phyloP scores from a whole-genome alignment of 257 asterid species.

The Solanum clarkiae region DNA sequence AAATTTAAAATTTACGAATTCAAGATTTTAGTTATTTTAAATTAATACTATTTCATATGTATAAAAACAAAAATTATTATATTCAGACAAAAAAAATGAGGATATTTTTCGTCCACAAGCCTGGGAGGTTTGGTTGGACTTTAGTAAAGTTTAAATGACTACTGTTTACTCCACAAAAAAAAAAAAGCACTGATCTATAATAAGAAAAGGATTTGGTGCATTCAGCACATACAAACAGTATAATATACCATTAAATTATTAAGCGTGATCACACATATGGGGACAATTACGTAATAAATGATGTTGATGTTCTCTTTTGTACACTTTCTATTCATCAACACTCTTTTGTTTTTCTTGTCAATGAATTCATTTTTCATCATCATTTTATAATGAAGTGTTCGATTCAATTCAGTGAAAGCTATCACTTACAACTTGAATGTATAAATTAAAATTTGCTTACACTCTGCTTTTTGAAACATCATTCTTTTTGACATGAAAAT shows the following conservation, averaged over 20 bases:
- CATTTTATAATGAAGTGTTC: not conserved
- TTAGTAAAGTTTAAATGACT: not conserved
- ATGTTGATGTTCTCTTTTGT: slow-evolving; percentile 10
- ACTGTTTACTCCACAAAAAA: not conserved
- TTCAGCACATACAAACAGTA: not conserved
- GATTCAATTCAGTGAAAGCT: not conserved
- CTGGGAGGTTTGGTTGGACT: not conserved
- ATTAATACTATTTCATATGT: not conserved
- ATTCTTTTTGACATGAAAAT: too few species aligned
- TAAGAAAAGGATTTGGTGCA: not conserved
- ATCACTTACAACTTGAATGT: not conserved
- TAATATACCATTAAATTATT: not conserved
- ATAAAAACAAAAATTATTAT: not conserved
- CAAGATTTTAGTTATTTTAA: too few species aligned
- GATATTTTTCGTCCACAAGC: not conserved
- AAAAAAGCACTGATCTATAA: not conserved
- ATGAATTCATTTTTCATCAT: not conserved
- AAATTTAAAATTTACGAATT: not conserved
- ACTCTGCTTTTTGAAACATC: not conserved
- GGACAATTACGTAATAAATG: slow-evolving; percentile 7
- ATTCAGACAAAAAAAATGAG: not conserved
- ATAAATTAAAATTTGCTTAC: accelerated
- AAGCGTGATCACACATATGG: not conserved
- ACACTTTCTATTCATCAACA: not conserved
- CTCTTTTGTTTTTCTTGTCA: not conserved